Base-by-base conservation (phyloP, 1,284 basidiomycete genomes). In the Leccinum ambiguum region DNA sequence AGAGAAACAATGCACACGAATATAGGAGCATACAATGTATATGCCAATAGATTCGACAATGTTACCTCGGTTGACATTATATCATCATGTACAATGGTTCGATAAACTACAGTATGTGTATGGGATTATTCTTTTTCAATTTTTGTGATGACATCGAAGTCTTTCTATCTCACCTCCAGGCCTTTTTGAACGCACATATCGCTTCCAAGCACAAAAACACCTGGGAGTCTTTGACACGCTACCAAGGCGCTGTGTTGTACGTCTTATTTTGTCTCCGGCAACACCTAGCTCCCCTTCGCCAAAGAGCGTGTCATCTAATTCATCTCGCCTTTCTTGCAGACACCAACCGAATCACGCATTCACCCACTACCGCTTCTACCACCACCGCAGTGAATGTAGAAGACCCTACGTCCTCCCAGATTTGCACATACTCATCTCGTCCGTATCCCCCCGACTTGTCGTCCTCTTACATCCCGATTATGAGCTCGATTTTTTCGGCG, bases 401-500 rank as follows among this genome's bases (percentile, higher is more conserved):
- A 56, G 80, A 85, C 39, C 76, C 82, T 6, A 74, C 81, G 75
- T 81, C 43, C 78, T 82, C 18, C 79, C 84, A 3, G 91, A 94
- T 72, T 89, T 94, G 0, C 86, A 94, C 30, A 94, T 99, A 66
- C 84, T 98, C 64, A 86, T 99, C 65, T 81, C 99, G 62, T 97
- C 95, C 63, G 94, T 96, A 54, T 97, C 33, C 96, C 1, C 93
- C 92, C 3, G 92, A 96, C 77, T 83, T 91, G 16, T 91, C 93
- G 7, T 86, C 90, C 2, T 92, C 94, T 33, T 97, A 97, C 77
- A 97, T 99, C 63, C 93, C 96, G 13, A 89, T 99, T 76, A 99
- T 99, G 97, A 99, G 99, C 76, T 92, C 95, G 65, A 98, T 99
- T 63, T 99, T 99, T 79, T 96, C 96, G 5, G 97, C 97, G 1